These are phyloP conservation scores for Silene vulgaris DNA, from an alignment of 179 eudicot genomes.

Conservation along the genomic window DNA sequence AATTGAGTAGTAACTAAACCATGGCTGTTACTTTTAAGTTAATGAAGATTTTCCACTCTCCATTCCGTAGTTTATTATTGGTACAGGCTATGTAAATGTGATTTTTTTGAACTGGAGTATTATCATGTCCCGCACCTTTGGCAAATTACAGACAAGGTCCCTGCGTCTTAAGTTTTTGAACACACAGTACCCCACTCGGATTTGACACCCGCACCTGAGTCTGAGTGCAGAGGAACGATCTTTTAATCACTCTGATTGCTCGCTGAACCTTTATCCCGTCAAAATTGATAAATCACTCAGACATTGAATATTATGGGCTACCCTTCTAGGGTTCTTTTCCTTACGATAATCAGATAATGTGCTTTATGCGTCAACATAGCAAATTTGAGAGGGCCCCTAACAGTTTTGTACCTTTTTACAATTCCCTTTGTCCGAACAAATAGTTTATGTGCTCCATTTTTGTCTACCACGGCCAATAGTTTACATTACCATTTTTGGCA, in stretches of 20 bases:
- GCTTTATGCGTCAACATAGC: neutral
- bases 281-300: neutral
- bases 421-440: no score
- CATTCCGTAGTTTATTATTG: neutral
- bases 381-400: neutral
- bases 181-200: no score
- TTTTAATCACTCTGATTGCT: no score
- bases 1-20: neutral
- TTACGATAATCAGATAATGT: neutral
- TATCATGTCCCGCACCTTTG: no score
- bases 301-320: neutral
- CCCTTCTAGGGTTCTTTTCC: neutral
- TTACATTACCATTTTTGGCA: no score
- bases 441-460: no score
- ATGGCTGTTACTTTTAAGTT: neutral
- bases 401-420: neutral
- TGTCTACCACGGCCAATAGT: no score
- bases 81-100: neutral
- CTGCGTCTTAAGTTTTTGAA: no score
- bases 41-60: neutral
- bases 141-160: no score
- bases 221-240: no score
- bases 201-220: no score
- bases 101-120: no score
- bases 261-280: neutral